Base-by-base conservation (phyloP, 345 rosid genomes). In the Isatis tinctoria region DNA sequence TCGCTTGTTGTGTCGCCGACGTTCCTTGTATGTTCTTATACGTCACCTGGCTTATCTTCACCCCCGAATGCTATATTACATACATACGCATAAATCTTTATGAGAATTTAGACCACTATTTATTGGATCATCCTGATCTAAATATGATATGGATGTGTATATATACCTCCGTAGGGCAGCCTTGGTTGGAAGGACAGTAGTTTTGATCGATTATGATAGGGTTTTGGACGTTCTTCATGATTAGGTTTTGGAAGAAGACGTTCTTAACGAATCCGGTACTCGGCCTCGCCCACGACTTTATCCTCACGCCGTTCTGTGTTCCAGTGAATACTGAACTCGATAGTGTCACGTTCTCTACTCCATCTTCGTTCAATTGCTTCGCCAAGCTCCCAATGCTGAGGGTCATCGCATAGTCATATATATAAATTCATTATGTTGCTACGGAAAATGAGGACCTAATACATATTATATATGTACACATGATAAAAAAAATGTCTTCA, bases 21-120 rank as follows among this genome's bases (percentile, higher is more conserved):
- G 93, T 84, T 58, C 97, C 96, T 16, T 80, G 85, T 51, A 91
- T 84, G 76, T 84, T 86, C 63, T 75, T 75, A 62, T 85, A 91
- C 17, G 80, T 84, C 66, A 91, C 93, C 57, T 78, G 82, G 30
- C 83, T 85, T 44, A 91, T 81, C 76, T 80, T 82, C 12, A 87
- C 87, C 0, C 97, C 97, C 0, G 96, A 89, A 33, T 13, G 66
- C 92, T 90, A 75, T 53, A n/a, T n/a, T 52, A 52, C 36, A 62
- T 12, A 3, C 36, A 53, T 22, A 30, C 17, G 5, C 30, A 63
- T 63, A 27, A 3, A 54, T 10, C 1, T 53, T 37, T 39, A 2
- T 52, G 12, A 52, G 57, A 52, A 11, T n/a, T 22, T 41, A 45
- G 5, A 56, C 22, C 14, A 28, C 12, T 9, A 30, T 28, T 2